Evolutionary conservation across 1,139 yeast genomes (phyloP).

Genomic region (Candida sp.): DNA sequence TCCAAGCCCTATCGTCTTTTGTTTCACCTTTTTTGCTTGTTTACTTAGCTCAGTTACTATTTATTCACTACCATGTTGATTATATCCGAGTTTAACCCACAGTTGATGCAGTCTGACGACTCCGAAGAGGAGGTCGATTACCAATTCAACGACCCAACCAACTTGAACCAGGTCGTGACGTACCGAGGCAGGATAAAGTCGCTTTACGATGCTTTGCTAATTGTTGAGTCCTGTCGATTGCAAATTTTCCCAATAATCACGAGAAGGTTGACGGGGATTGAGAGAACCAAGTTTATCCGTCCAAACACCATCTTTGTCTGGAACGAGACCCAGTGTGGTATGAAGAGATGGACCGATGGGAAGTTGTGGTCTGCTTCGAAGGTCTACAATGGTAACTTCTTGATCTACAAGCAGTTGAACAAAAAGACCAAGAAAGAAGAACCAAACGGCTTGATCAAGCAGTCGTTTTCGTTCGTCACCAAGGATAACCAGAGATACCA

Average conservation of each 20-base stretch:
- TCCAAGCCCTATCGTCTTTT: not conserved
- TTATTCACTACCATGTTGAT: conserved; percentile 15
- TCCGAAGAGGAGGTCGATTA: conserved; percentile 6
- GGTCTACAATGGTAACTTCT: conserved; percentile 61
- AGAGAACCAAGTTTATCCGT: conserved; percentile 49
- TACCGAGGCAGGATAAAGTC: conserved; percentile 63
- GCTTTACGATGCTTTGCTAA: conserved; percentile 63
- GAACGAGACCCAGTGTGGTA: conserved; percentile 74
- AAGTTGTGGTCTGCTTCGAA: conserved; percentile 73
- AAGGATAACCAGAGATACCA: conserved; percentile 56
- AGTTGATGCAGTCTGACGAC: conserved; percentile 8
- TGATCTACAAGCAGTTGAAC: conserved; percentile 68
- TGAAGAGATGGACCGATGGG: conserved; percentile 83
- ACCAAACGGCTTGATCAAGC: conserved; percentile 54
- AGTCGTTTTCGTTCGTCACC: conserved; percentile 57
- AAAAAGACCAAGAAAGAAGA: conserved; percentile 19
- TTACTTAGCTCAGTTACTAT: not conserved
- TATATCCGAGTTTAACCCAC: conserved; percentile 20
- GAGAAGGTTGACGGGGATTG: conserved; percentile 62
- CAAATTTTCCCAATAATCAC: conserved; percentile 61
- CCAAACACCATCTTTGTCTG: conserved; percentile 72
- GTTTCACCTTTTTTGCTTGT: not conserved
- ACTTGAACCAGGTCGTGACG: conserved; percentile 50
- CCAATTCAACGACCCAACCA: conserved; percentile 1
- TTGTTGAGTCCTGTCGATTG: conserved; percentile 66